Percentiles rank a stretch among this genome's conserved stretches.
phyloP scores from a whole-genome alignment of 306 rosid genomes.

The Ormosia semicastrata region DNA sequence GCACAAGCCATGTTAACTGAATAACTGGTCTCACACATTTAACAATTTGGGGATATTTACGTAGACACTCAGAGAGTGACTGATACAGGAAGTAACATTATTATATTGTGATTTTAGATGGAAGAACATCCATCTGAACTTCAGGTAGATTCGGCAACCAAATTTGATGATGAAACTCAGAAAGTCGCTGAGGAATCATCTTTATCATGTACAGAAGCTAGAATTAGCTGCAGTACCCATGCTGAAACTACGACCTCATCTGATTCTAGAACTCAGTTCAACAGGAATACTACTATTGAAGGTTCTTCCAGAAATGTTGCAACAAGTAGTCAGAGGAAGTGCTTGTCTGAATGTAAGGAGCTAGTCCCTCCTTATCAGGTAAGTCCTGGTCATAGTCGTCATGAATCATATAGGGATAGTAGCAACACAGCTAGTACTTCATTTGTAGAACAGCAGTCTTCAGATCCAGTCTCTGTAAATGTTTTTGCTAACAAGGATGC shows the following conservation, averaged over 20 bases:
- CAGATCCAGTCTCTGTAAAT: slow-evolving; percentile 67
- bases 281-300: slow-evolving; percentile 37
- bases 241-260: slow-evolving; percentile 48
- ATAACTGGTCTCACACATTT: neutral
- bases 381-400: slow-evolving; percentile 56
- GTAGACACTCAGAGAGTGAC: slow-evolving; percentile 12
- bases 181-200: slow-evolving; percentile 44
- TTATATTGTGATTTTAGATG: slow-evolving; percentile 52
- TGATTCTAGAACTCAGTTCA: slow-evolving; percentile 19
- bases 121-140: slow-evolving; percentile 58
- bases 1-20: neutral
- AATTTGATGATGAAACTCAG: slow-evolving; percentile 42
- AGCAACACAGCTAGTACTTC: slow-evolving; percentile 72
- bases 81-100: slow-evolving; percentile 24
- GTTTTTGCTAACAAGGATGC: slow-evolving; percentile 67
- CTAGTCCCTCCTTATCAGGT: slow-evolving; percentile 71
- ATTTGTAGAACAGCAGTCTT: slow-evolving; percentile 64
- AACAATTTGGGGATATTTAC: neutral
- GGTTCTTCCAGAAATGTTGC: slow-evolving; percentile 50
- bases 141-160: slow-evolving; percentile 42
- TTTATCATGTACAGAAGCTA: slow-evolving; percentile 41
- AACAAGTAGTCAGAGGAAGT: slow-evolving; percentile 38
- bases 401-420: slow-evolving; percentile 66
- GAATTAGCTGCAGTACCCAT: slow-evolving; percentile 31
- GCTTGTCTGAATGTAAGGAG: slow-evolving; percentile 71